These are phyloP conservation scores for Brassica napus DNA, from an alignment of 345 rosid genomes.

Conservation along the genomic window Da-Ae NC_063447.1:56602501-56603000, in stretches of 20 bases:
- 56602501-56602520: neutral
- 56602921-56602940: constrained; percentile 74
- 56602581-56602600: neutral
- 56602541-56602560: neutral
- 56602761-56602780: neutral
- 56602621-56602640: neutral
- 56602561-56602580: neutral
- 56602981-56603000: constrained; percentile 52
- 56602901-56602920: constrained; percentile 63
- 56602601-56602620: neutral
- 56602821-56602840: constrained; percentile 9
- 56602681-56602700: neutral
- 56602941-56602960: constrained; percentile 64
- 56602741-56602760: neutral
- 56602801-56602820: neutral
- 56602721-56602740: neutral
- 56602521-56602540: neutral
- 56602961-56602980: constrained; percentile 62
- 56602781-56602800: neutral
- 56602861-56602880: constrained; percentile 57
- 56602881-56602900: constrained; percentile 71
- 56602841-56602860: constrained; percentile 29
- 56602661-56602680: neutral
- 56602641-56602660: neutral
- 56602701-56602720: neutral